Conservation (phyloP, 352 stramenopile species). For the Phytophthora crassamura region DNA sequence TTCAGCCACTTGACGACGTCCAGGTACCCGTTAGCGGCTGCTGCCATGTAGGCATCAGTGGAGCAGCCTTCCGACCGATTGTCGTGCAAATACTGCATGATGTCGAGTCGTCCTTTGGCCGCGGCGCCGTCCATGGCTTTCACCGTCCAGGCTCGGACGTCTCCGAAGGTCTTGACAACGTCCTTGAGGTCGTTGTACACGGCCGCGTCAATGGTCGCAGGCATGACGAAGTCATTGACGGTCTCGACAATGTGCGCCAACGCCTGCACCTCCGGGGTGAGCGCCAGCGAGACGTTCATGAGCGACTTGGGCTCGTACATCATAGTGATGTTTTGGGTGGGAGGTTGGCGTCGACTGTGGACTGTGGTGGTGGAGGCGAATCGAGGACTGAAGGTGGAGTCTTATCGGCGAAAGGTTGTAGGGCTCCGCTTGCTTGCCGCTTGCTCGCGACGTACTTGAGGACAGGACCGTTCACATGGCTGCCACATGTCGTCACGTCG, state of each 20-base stretch:
- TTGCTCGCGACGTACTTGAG: neutral
- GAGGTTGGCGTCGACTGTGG: neutral
- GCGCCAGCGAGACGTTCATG: conserved; percentile 6
- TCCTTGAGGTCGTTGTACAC: conserved; percentile 20
- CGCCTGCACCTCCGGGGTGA: conserved; percentile 7
- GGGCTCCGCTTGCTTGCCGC: neutral
- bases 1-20: conserved; percentile 25
- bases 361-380: neutral
- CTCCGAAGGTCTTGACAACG: conserved; percentile 9
- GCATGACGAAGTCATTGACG: conserved; percentile 18
- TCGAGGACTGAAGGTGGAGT: conserved; percentile 5
- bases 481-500: conserved; percentile 13
- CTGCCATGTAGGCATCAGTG: neutral
- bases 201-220: conserved; percentile 16
- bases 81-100: conserved; percentile 17
- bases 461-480: neutral
- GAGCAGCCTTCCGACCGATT: conserved; percentile 18
- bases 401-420: conserved; percentile 14
- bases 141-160: conserved; percentile 8
- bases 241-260: conserved; percentile 18
- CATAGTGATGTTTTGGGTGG: neutral
- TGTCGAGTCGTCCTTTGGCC: conserved; percentile 16
- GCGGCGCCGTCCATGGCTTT: conserved; percentile 24
- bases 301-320: conserved; percentile 21
- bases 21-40: conserved; percentile 1